Evolutionary conservation across 225 moss, liverwort and hornwort genomes (phyloP), one percentile per base, ranked within the genome.

Genomic region (Physcomitrellopsis africana): DNA sequence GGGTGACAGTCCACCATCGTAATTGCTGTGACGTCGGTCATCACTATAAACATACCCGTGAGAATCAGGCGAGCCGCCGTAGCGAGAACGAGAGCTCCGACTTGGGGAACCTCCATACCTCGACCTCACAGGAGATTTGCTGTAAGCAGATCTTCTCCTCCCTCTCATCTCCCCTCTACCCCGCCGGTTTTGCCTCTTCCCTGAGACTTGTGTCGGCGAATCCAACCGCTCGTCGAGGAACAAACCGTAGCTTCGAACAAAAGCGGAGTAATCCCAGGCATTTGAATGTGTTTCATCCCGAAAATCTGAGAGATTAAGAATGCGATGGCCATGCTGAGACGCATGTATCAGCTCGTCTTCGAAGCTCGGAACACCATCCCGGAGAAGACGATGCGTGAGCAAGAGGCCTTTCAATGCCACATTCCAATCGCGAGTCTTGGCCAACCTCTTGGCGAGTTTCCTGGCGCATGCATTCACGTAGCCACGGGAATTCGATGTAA

Each of bases 181-280:
- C 19, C 65, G 53, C 18, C 79, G 79, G 1, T 67, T 29, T 51
- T 77, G 73, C 65, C 65, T 64, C 62, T 72, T 82, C 3, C 81
- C 81, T 32, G 79, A 67, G 16, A 69, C 44, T 51, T 67, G 67
- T 46, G 82, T 0, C 71, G 81, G 76, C 65, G 93, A 94, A 62
- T 93, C 94, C 11, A 95, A 62, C 16, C 95, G 94, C 66, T 99
- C 97, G 16, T 94, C 93, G 22, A 99, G 94, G 42, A 80, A 99
- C 44, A 89, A 75, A 24, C 94, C 89, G 52, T 87, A 99, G 3
- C 93, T 95, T 42, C 94, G 86, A 18, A 99, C 97, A 57, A 88
- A 95, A 23, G 94, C 89, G 0, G 90, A 85, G 64, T 86, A 94
- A 83, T 99, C 97, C 97, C 97, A 99, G 1, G 97, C 94, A 42